A percentile compares a stretch with the other conserved stretches of the same genome.
Evolutionary conservation across 768 basidiomycete genomes (phyloP).

Genomic region (Auriscalpium microsporum): DNA sequence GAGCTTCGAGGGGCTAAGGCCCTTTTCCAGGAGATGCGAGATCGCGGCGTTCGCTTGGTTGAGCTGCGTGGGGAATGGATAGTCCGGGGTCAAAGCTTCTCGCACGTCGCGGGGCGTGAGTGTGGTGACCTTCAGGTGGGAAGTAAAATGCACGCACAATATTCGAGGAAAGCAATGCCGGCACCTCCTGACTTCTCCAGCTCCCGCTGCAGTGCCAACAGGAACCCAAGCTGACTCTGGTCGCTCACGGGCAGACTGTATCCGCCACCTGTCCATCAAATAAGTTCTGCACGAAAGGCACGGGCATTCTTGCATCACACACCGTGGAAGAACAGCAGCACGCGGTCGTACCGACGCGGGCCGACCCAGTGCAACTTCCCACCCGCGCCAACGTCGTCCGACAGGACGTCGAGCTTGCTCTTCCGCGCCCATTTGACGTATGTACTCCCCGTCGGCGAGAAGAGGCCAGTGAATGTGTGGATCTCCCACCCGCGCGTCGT

Average conservation of each 20-base stretch:
- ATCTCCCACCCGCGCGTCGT: not conserved
- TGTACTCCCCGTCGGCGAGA: not conserved
- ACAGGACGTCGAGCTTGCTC: not conserved
- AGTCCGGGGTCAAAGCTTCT: slow-evolving; percentile 12
- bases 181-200: not conserved
- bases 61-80: slow-evolving; percentile 15
- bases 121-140: not conserved
- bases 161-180: not conserved
- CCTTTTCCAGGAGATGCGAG: slow-evolving; percentile 10
- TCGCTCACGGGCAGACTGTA: not conserved
- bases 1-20: slow-evolving; percentile 11
- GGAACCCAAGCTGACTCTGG: not conserved
- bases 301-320: not conserved
- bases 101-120: not conserved
- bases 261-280: not conserved
- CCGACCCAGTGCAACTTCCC: not conserved
- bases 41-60: slow-evolving; percentile 12
- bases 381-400: not conserved
- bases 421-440: not conserved
- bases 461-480: not conserved
- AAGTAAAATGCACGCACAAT: not conserved
- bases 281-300: not conserved
- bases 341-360: not conserved
- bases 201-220: not conserved
- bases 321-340: not conserved